These are phyloP conservation scores for Lanmaoa rubissima DNA, from an alignment of 768 basidiomycete genomes.

Conservation along the genomic window DNA sequence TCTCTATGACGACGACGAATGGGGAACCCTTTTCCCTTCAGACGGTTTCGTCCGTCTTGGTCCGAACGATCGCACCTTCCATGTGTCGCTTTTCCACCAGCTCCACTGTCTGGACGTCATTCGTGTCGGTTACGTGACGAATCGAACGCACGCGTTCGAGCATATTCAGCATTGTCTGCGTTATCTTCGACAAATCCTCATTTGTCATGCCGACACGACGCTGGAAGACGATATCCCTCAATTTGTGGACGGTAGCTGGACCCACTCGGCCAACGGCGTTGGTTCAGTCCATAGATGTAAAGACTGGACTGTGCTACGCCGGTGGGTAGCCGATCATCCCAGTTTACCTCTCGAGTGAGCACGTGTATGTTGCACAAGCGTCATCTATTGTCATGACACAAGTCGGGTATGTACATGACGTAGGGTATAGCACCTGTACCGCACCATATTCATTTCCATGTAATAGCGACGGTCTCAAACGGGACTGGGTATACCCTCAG, in stretches of 20 bases:
- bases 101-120: constrained; percentile 45
- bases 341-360: constrained; percentile 24
- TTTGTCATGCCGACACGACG: constrained; percentile 40
- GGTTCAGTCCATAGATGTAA: constrained; percentile 33
- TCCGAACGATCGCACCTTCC: constrained; percentile 33
- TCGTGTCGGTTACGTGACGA: constrained; percentile 29
- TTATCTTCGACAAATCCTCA: constrained; percentile 37
- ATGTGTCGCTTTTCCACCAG: constrained; percentile 45
- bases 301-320: constrained; percentile 34
- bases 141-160: constrained; percentile 20
- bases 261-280: constrained; percentile 30
- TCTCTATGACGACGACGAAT: constrained; percentile 35
- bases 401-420: background rate
- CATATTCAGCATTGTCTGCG: constrained; percentile 40
- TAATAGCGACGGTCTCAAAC: background rate
- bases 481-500: background rate
- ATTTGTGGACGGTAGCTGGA: constrained; percentile 20
- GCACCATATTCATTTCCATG: background rate
- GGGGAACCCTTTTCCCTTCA: constrained; percentile 35
- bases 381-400: background rate
- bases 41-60: constrained; percentile 36
- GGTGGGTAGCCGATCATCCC: constrained; percentile 28
- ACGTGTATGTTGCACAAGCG: background rate
- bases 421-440: background rate
- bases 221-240: constrained; percentile 35